Evolutionary conservation across 331 rosid species (phyloP).

Genomic region (Pyracantha coccinea): DNA sequence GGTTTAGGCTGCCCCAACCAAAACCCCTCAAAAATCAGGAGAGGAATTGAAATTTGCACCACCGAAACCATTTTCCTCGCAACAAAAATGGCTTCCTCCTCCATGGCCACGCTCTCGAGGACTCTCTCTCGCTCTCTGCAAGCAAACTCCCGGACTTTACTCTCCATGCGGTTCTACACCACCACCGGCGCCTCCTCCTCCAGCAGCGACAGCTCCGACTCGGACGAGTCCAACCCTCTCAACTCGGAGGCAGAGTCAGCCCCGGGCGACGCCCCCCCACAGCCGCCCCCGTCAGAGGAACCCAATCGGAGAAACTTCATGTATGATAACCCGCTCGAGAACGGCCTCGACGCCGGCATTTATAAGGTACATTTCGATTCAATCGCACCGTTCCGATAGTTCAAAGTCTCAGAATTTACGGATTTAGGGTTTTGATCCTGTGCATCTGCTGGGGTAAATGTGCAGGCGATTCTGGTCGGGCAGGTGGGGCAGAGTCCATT

Average conservation of each 20-base stretch:
- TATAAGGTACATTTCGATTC: slow-evolving; percentile 41
- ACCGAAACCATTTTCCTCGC: not conserved
- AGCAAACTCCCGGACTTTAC: slow-evolving; percentile 10
- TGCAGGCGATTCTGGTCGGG: slow-evolving; percentile 82
- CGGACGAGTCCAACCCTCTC: slow-evolving; percentile 3
- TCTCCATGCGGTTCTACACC: slow-evolving; percentile 1
- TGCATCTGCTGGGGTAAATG: not conserved
- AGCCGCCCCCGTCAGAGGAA: slow-evolving; percentile 11
- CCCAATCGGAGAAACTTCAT: not conserved
- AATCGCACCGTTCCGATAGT: too few relatives aligned
- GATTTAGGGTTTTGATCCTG: not conserved
- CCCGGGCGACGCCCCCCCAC: not conserved
- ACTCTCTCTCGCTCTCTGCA: slow-evolving; percentile 43
- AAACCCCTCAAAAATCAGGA: not conserved
- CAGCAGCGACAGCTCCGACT: slow-evolving; percentile 27
- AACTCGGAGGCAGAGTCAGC: slow-evolving; percentile 18
- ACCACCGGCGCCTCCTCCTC: slow-evolving; percentile 10
- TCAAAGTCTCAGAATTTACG: not conserved
- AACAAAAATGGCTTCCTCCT: slow-evolving; percentile 25
- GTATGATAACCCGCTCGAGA: slow-evolving; percentile 48
- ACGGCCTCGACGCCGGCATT: slow-evolving; percentile 71
- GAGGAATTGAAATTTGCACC: too few relatives aligned
- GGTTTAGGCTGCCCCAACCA: slow-evolving; percentile 16
- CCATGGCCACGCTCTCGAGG: slow-evolving; percentile 47
- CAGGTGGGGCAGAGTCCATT: slow-evolving; percentile 75